Evolutionary conservation across 2,329 filamentous ascomycete species (phyloP).

Genomic region (Apiospora phragmitis): DNA sequence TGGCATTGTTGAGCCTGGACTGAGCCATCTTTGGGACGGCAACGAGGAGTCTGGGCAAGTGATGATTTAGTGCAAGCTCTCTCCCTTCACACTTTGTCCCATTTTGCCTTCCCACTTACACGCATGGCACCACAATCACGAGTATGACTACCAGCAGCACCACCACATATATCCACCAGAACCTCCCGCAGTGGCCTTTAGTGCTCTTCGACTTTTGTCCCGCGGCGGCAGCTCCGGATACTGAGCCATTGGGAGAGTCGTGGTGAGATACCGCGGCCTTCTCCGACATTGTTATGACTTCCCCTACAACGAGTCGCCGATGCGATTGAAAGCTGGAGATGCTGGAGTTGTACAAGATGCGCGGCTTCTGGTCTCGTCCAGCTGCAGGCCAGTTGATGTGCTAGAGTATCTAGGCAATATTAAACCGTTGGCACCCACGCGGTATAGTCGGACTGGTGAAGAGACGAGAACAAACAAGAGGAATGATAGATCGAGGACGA

Average conservation of each 20-base stretch:
- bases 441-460: background rate
- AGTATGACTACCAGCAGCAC: conserved; percentile 50
- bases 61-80: background rate
- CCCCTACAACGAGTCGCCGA: background rate
- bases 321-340: background rate
- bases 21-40: conserved; percentile 59
- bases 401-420: background rate
- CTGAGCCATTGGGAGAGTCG: conserved; percentile 9
- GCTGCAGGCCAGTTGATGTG: background rate
- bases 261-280: background rate
- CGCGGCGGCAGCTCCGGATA: conserved; percentile 17
- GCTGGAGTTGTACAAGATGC: background rate
- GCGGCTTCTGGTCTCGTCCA: background rate
- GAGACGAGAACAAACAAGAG: background rate
- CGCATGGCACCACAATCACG: conserved; percentile 56
- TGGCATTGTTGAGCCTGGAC: conserved; percentile 52
- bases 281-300: background rate
- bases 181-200: conserved; percentile 51
- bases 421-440: background rate
- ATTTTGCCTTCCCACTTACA: conserved; percentile 50
- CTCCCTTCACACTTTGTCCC: background rate
- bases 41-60: conserved; percentile 51
- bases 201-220: conserved; percentile 39
- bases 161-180: conserved; percentile 64
- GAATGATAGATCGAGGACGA: background rate